These are phyloP conservation scores for Amanita fuliginea DNA, from an alignment of 768 basidiomycete species.

Conservation along the genomic window DNA sequence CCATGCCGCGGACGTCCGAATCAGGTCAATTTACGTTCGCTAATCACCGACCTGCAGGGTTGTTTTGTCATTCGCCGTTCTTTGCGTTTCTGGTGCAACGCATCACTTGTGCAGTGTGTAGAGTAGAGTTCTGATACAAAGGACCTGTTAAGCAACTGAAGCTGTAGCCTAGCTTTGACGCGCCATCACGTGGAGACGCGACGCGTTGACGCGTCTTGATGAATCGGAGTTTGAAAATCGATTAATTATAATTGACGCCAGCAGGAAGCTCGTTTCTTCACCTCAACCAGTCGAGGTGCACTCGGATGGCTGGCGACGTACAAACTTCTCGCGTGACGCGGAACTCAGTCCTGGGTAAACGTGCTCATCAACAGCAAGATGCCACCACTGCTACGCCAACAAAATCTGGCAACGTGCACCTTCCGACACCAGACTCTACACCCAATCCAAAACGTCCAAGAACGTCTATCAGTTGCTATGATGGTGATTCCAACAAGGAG, in stretches of 20 bases:
- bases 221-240: constrained; percentile 26
- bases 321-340: constrained; percentile 29
- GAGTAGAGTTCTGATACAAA: neutral
- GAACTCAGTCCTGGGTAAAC: constrained; percentile 43
- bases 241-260: constrained; percentile 13
- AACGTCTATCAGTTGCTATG: constrained; percentile 29
- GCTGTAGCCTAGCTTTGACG: too few species aligned
- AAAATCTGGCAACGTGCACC: constrained; percentile 22
- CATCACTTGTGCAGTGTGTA: neutral
- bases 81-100: neutral
- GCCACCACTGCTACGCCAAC: constrained; percentile 15
- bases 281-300: constrained; percentile 6
- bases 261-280: constrained; percentile 2
- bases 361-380: constrained; percentile 29
- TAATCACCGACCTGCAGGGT: constrained; percentile 1
- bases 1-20: neutral
- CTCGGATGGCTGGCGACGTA: constrained; percentile 18
- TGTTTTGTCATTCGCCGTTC: neutral
- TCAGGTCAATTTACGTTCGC: neutral
- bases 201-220: constrained; percentile 28
- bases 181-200: constrained; percentile 23
- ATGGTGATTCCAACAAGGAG: constrained; percentile 64
- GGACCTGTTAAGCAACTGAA: too few species aligned
- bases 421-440: constrained; percentile 50
- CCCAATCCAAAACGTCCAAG: constrained; percentile 59